Evolutionary conservation across 2,329 filamentous ascomycete species (phyloP).

Genomic region (Fusarium sp.): DNA sequence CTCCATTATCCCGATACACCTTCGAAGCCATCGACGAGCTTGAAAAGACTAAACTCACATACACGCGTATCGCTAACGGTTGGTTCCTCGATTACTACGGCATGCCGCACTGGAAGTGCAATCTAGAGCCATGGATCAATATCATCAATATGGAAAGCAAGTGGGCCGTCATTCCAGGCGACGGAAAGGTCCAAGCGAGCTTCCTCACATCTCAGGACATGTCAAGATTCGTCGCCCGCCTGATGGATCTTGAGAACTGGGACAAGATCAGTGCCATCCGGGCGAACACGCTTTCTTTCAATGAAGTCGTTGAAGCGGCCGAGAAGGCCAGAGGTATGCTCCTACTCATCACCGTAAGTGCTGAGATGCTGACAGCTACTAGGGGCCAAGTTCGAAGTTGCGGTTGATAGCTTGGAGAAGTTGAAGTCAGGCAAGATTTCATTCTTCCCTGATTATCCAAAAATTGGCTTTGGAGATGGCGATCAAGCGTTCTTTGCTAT

Average conservation of each 20-base stretch:
- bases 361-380: rapidly evolving
- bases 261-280: conserved; percentile 13
- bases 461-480: conserved; percentile 22
- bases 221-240: conserved; percentile 16
- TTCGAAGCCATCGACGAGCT: conserved; percentile 38
- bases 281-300: conserved; percentile 21
- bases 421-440: conserved; percentile 41
- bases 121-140: conserved; percentile 41
- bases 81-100: conserved; percentile 46
- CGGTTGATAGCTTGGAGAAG: conserved; percentile 34
- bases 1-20: conserved; percentile 33
- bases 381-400: conserved; percentile 30
- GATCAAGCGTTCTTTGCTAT: conserved; percentile 36
- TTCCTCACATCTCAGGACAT: conserved; percentile 42
- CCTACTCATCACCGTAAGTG: rapidly evolving
- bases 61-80: conserved; percentile 37
- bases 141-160: conserved; percentile 38
- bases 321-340: conserved; percentile 25
- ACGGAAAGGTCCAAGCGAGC: conserved; percentile 19
- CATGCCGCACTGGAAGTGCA: conserved; percentile 33
- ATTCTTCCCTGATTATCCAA: conserved; percentile 33
- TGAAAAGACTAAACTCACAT: conserved; percentile 6
- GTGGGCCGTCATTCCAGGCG: conserved; percentile 34
- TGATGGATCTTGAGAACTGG: conserved; percentile 35
- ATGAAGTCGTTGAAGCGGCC: conserved; percentile 16